Percentiles rank a stretch among this genome's conserved stretches.
Evolutionary conservation across 2,329 filamentous ascomycete genomes (phyloP).

Genomic region (Alternaria conjuncta): DNA sequence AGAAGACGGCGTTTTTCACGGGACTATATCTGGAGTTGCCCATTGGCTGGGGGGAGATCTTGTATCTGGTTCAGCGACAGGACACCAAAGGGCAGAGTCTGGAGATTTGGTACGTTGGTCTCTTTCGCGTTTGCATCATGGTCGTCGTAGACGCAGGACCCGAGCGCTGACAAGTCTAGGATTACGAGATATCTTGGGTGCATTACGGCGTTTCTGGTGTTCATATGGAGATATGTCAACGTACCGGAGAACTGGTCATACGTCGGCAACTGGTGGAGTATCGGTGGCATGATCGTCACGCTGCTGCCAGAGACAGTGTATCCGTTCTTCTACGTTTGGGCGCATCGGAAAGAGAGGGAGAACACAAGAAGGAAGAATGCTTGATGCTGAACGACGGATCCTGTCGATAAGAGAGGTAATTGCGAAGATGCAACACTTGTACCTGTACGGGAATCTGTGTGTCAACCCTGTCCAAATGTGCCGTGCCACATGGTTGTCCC

Average conservation of each 20-base stretch:
- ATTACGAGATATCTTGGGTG: conserved; percentile 50
- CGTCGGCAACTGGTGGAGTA: conserved; percentile 44
- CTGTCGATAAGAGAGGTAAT: neutral
- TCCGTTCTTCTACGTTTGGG: conserved; percentile 49
- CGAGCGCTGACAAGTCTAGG: conserved; percentile 25
- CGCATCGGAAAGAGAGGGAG: conserved; percentile 30
- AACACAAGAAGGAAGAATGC: conserved; percentile 10
- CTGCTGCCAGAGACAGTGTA: conserved; percentile 49
- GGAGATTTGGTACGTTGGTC: conserved; percentile 48
- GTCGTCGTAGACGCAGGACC: too few species aligned
- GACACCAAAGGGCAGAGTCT: conserved; percentile 49
- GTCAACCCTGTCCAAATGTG: neutral
- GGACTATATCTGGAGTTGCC: conserved; percentile 48
- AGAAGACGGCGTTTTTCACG: conserved; percentile 51
- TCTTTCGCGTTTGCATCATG: neutral
- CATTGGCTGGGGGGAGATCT: conserved; percentile 47
- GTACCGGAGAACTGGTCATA: conserved; percentile 50
- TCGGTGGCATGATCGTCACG: conserved; percentile 44
- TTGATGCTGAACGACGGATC: neutral
- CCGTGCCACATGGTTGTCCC: neutral
- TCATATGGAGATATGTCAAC: conserved; percentile 50
- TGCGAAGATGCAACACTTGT: neutral
- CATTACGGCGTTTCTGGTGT: conserved; percentile 48
- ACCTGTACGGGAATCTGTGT: neutral
- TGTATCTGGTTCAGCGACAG: conserved; percentile 36